Evolutionary conservation across 257 asterid genomes (phyloP), one percentile per base, ranked within the genome.

Genomic region (Solanum paucissectum): DNA sequence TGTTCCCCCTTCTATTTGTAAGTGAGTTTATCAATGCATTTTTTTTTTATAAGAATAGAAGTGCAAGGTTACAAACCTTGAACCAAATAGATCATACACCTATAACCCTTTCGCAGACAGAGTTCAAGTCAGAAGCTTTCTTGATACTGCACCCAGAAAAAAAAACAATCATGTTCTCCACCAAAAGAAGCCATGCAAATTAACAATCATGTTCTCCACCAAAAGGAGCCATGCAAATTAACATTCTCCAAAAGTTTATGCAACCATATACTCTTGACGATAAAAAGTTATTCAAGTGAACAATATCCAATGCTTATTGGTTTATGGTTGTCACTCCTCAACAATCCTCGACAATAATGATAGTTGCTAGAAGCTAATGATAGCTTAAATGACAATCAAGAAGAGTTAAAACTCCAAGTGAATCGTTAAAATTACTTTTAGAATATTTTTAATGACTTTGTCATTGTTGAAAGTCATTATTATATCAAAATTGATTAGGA

Each of bases 111-210:
- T 93, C 98, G 68, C 94, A 68, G 42, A 96, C 87, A 9, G 93
- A 89, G 33, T 89, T 90, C 92, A 94, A 87, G 87, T 96, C 96
- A 13, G 93, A 74, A 29, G 88, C 94, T 91, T 88, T 92, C 92
- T 91, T 87, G 92, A 94, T 91, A 69, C 99, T 95, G 97, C 90
- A 72, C 25, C 36, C 42, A 72, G 37, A 81, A 23, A 88, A 88
- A 23, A 88, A 87, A 82, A 40, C 76, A 16, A 86, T n/a, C 62
- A 42, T 42, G 46, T 42, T 25, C 36, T 76, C 49, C 64, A 79
- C 23, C 84, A 44, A 79, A 44, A 14, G 66, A 44, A 44, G 85
- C 40, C 84, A 79, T 8, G n/a, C 62, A 82, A 83, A 49, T n/a
- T 4, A 52, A 14, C 84, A 68, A 86, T n/a, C 25, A 25, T 77